A percentile compares a stretch with the other conserved stretches of the same genome.
Conservation (phyloP, 139 green algal genomes). For the Ulvella scutata region DNA sequence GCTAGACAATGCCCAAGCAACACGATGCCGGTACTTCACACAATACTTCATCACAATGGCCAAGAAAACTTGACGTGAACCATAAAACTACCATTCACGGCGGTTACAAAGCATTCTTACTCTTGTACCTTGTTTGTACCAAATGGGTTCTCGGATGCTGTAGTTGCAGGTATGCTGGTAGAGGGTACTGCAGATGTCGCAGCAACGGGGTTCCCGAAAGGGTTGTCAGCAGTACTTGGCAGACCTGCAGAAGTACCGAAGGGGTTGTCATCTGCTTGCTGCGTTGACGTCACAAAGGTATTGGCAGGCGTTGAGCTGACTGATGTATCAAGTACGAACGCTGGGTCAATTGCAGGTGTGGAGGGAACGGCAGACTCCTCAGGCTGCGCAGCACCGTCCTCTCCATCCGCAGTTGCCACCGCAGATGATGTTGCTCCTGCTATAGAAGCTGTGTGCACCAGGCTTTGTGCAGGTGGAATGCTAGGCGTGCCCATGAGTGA, state of each 20-base stretch:
- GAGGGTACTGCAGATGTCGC: no score
- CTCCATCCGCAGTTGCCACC: not conserved
- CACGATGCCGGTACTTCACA: no score
- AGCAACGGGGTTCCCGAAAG: no score
- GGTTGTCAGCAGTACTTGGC: no score
- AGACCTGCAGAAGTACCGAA: not conserved
- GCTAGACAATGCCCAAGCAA: no score
- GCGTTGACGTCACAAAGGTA: not conserved
- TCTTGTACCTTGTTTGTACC: not conserved
- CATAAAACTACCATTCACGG: no score
- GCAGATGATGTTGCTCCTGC: not conserved
- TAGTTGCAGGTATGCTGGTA: no score
- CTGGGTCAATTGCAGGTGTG: not conserved
- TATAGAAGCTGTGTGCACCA: no score
- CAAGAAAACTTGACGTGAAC: no score
- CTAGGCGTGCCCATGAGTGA: not conserved
- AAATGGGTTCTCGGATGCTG: conserved; percentile 2
- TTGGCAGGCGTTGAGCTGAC: not conserved
- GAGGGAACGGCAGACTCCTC: not conserved
- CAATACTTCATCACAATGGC: no score
- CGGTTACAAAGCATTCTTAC: no score
- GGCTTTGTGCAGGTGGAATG: no score
- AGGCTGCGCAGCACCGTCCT: not conserved
- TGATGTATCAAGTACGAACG: not conserved
- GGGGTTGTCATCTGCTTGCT: not conserved